Conservation (phyloP, 176 grass and related monocot genomes). For the Carex scoparia region DNA sequence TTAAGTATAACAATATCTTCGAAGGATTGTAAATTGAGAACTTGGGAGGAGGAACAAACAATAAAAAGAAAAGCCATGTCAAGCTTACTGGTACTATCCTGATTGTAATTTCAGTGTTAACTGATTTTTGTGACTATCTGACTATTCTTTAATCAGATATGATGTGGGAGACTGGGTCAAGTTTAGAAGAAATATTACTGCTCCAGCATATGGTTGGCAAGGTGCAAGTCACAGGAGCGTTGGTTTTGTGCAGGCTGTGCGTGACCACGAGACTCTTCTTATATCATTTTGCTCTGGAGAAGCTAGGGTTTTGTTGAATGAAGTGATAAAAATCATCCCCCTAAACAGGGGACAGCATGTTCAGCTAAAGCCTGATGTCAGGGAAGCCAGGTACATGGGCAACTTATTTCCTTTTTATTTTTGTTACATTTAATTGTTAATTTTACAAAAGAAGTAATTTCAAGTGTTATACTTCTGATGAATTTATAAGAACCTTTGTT, state of each 20-base stretch:
- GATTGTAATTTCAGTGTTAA: not conserved
- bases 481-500: not conserved
- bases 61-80: not conserved
- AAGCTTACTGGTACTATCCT: not conserved
- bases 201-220: conserved; percentile 88
- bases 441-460: conserved; percentile 16
- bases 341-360: conserved; percentile 98
- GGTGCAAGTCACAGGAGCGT: conserved; percentile 78
- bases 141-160: conserved; percentile 60
- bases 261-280: conserved; percentile 60
- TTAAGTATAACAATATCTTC: not conserved
- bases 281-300: conserved; percentile 98
- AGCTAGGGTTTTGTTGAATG: conserved; percentile 71
- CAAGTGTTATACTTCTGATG: conserved; percentile 1
- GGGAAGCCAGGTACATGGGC: conserved; percentile 70
- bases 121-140: conserved; percentile 22
- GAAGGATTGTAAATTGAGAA: not conserved
- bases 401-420: not conserved
- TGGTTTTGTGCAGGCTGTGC: conserved; percentile 88
- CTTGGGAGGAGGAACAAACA: not conserved
- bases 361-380: conserved; percentile 78
- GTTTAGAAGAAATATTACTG: conserved; percentile 73
- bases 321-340: conserved; percentile 97
- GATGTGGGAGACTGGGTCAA: conserved; percentile 88
- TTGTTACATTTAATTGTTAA: conserved; percentile 13